Percentiles rank a stretch among this genome's conserved stretches.
Conservation (phyloP, 805 yeast genomes). For the Yarrowia deformans region DNA sequence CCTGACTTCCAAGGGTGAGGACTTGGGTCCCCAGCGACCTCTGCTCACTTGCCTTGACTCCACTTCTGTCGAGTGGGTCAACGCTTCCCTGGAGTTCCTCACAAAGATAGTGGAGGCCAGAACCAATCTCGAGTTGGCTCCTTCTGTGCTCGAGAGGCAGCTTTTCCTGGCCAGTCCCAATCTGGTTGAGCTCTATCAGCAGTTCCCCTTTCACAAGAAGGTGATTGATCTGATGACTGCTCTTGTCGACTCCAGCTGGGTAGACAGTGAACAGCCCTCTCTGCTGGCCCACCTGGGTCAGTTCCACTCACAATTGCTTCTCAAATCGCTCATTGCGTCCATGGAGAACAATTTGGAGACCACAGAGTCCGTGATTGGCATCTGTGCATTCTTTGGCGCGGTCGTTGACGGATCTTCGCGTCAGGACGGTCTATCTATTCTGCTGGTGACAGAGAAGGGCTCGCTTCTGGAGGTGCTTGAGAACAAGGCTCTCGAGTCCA, state of each 20-base stretch:
- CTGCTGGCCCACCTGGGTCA: constrained; percentile 80
- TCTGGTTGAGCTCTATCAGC: constrained; percentile 65
- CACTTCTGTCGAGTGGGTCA: constrained; percentile 58
- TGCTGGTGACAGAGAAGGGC: constrained; percentile 44
- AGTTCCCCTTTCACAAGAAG: constrained; percentile 57
- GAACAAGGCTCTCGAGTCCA: constrained; percentile 40
- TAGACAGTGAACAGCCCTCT: constrained; percentile 69
- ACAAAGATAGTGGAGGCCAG: constrained; percentile 65
- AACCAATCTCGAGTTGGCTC: constrained; percentile 55
- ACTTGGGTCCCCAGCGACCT: constrained; percentile 62
- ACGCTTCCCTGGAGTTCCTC: constrained; percentile 62
- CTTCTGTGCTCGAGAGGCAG: constrained; percentile 70
- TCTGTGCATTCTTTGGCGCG: constrained; percentile 47
- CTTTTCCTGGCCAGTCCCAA: constrained; percentile 64
- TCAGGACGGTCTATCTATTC: constrained; percentile 53
- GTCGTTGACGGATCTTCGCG: constrained; percentile 46
- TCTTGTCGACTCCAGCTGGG: constrained; percentile 45
- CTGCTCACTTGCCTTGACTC: constrained; percentile 60
- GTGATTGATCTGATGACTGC: constrained; percentile 64
- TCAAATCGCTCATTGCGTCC: constrained; percentile 67
- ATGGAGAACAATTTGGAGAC: constrained; percentile 57
- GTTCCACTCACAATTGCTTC: constrained; percentile 64
- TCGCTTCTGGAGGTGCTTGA: constrained; percentile 48
- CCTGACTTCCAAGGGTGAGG: constrained; percentile 59
- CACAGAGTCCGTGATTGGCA: constrained; percentile 41